phyloP scores from a whole-genome alignment of 805 yeast species.

The Spathaspora passalidarum region DNA sequence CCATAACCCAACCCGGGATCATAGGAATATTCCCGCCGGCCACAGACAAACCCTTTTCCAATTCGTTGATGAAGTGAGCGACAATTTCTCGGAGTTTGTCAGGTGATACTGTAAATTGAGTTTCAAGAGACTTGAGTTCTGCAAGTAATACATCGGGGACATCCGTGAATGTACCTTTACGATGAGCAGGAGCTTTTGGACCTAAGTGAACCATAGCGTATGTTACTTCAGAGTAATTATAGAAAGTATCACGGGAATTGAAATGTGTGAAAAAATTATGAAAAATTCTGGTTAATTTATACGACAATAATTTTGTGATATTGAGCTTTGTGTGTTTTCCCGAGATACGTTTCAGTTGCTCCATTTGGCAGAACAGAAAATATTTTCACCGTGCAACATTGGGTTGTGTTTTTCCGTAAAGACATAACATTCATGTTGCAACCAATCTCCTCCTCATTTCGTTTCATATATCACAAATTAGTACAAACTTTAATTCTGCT shows the following conservation, averaged over 20 bases:
- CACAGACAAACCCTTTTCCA: slow-evolving; percentile 74
- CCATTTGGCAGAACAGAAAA: background rate
- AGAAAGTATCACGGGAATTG: no score
- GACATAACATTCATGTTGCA: background rate
- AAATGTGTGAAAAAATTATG: no score
- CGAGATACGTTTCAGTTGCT: background rate
- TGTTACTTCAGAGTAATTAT: no score
- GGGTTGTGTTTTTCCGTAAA: background rate
- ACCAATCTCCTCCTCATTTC: no score
- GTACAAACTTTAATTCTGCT: no score
- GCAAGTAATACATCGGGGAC: slow-evolving; percentile 62
- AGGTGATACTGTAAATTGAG: slow-evolving; percentile 58
- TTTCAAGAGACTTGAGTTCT: slow-evolving; percentile 57
- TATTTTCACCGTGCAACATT: background rate
- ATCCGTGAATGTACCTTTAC: slow-evolving; percentile 61
- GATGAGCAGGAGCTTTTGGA: slow-evolving; percentile 77
- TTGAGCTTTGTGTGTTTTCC: background rate
- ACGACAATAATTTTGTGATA: no score
- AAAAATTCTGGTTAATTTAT: no score
- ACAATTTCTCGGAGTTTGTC: slow-evolving; percentile 64
- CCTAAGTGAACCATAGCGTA: slow-evolving; percentile 73
- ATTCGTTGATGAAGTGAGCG: slow-evolving; percentile 72
- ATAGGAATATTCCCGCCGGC: slow-evolving; percentile 88
- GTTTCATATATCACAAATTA: no score
- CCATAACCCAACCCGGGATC: slow-evolving; percentile 97